A percentile compares a stretch with the other conserved stretches of the same genome.
Evolutionary conservation across 495 filamentous ascomycete genomes (phyloP).

Genomic region (Neurospora sp.): DNA sequence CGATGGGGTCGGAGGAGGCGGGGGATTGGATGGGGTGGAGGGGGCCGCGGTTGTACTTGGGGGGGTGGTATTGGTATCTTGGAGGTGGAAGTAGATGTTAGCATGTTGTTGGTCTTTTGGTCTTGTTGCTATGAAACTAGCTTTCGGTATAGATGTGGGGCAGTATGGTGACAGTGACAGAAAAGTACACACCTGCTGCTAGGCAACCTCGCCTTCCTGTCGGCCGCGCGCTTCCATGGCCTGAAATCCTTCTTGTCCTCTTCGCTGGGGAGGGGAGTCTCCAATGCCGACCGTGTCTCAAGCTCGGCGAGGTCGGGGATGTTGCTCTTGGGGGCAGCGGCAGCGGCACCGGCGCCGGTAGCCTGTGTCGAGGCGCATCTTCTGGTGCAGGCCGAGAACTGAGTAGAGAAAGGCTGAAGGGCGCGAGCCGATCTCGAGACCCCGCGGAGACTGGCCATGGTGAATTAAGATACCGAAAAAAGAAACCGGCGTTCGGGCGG

Average conservation of each 20-base stretch:
- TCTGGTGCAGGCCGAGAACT: conserved; percentile 10
- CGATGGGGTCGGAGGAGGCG: conserved; percentile 69
- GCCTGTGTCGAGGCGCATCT: conserved; percentile 31
- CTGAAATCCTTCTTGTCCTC: conserved; percentile 26
- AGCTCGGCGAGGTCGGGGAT: conserved; percentile 24
- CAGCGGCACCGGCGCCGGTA: background rate
- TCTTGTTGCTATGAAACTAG: no score
- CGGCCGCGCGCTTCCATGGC: conserved; percentile 33
- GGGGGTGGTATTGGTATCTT: conserved; percentile 75
- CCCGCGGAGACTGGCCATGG: conserved; percentile 25
- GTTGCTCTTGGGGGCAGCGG: background rate
- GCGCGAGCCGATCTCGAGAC: conserved; percentile 18
- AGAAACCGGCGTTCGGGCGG: background rate
- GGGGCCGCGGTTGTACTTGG: conserved; percentile 87
- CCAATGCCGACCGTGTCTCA: conserved; percentile 28
- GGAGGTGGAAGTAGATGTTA: background rate
- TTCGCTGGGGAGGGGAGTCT: conserved; percentile 18
- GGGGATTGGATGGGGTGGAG: conserved; percentile 86
- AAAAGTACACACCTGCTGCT: conserved; percentile 21
- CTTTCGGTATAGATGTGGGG: no score
- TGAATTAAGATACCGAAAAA: background rate
- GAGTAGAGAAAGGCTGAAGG: conserved; percentile 15
- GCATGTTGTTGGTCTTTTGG: no score
- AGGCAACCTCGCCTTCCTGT: conserved; percentile 29
- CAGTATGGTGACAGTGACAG: no score